phyloP scores from a whole-genome alignment of 768 basidiomycete species.

The Naganishia onofrii region DNA sequence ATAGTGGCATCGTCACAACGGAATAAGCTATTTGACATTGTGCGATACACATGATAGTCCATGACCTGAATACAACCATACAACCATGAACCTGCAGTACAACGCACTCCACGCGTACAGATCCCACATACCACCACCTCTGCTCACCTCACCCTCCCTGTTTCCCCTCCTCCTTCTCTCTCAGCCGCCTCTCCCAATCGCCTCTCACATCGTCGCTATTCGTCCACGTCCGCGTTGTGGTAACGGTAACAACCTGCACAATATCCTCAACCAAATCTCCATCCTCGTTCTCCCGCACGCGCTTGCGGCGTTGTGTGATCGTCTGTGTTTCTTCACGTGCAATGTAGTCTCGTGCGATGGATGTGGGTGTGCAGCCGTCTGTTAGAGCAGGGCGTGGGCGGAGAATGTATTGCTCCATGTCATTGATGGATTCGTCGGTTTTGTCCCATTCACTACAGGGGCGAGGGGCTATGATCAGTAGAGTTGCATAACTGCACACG shows the following conservation, averaged over 20 bases:
- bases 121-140: no score
- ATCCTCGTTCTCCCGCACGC: constrained; percentile 12
- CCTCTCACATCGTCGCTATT: neutral
- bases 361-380: neutral
- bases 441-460: constrained; percentile 5
- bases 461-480: neutral
- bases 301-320: constrained; percentile 13
- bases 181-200: constrained; percentile 14
- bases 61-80: no score
- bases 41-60: no score
- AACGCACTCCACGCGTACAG: no score
- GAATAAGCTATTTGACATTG: no score
- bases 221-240: constrained; percentile 13
- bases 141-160: neutral
- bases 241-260: neutral
- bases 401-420: constrained; percentile 8
- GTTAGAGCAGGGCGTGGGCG: constrained; percentile 6
- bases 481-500: neutral
- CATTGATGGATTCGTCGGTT: constrained; percentile 17
- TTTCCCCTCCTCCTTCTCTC: neutral
- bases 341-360: constrained; percentile 5
- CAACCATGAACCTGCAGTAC: no score
- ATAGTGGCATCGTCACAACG: no score
- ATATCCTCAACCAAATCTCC: constrained; percentile 15
- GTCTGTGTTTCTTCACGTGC: constrained; percentile 12